Evolutionary conservation across 345 rosid species (phyloP), one percentile per base, ranked within the genome.

Genomic region (Sisymbrium altissimum): DNA sequence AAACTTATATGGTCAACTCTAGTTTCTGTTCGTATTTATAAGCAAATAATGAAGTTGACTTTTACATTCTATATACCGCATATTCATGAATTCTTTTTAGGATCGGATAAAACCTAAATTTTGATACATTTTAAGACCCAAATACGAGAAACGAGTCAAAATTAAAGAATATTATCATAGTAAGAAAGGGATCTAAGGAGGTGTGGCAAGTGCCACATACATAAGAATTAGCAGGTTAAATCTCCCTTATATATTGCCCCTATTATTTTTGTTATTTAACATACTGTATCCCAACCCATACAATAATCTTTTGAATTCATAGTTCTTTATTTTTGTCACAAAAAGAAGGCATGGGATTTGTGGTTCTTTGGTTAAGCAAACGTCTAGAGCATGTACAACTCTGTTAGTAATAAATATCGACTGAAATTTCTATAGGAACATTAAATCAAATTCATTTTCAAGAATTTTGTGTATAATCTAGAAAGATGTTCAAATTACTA

Each of bases 1-100:
- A 32, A 48, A 29, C 44, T 18, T 12, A 30, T 30, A 40, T 52
- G 14, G 63, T 72, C 76, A 63, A 59, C 71, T 74, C 53, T 46
- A 58, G n/a, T 48, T 39, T 66, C 36, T 49, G 5, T 36, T 58
- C 35, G 53, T 57, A 23, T 23, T 17, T 64, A 43, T 66, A 46
- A 27, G 41, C 30, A 67, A 50, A 38, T 67, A 14, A 36, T 2
- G 50, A 12, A 48, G 55, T 74, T 67, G 73, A 66, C 52, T 2
- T 74, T 35, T 9, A 55, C 36, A 36, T 58, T 55, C 11, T 23
- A 23, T 44, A 66, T n/a, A 74, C 7, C 1, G 8, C 62, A 74
- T 38, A 27, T 48, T 48, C 62, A 74, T 21, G 14, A 38, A 14
- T 38, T 49, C 25, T 48, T 46, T 10, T 13, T 13, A 59, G 38